Percentiles rank a stretch among this genome's conserved stretches.
These are phyloP conservation scores for Phaffia rhodozyma DNA, from an alignment of 1,284 basidiomycete species.

Conservation along the genomic window DNA sequence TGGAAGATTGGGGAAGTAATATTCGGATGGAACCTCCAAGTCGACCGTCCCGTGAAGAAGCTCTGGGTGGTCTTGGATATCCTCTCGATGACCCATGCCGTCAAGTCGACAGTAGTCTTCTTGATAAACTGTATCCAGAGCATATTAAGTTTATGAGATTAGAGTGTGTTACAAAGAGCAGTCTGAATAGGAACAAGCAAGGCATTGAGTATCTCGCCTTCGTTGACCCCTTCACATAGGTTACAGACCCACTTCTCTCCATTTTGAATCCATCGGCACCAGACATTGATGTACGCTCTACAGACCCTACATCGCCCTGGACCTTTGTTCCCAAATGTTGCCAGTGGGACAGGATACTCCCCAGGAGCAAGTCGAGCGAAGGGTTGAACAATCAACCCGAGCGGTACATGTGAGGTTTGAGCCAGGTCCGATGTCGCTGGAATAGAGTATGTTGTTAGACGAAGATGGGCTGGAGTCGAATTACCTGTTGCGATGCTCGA, in stretches of 20 bases:
- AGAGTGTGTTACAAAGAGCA: too few species aligned
- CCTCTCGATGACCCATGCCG: conserved; percentile 64
- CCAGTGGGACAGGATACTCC: conserved; percentile 69
- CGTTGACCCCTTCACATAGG: conserved; percentile 68
- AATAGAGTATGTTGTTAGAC: conserved; percentile 56
- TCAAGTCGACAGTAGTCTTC: conserved; percentile 84
- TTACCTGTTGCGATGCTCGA: conserved; percentile 40
- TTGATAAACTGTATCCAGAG: conserved; percentile 46
- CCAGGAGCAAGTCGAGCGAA: conserved; percentile 72
- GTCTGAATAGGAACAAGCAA: background rate
- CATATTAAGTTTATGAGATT: background rate
- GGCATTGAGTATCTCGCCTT: conserved; percentile 47
- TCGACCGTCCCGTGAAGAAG: conserved; percentile 85
- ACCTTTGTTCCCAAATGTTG: conserved; percentile 52
- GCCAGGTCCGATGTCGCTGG: conserved; percentile 72
- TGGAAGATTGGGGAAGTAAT: conserved; percentile 60
- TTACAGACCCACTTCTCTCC: conserved; percentile 89
- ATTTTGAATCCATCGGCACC: conserved; percentile 76
- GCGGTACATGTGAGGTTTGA: conserved; percentile 67
- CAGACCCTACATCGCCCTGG: conserved; percentile 80
- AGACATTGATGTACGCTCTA: conserved; percentile 87
- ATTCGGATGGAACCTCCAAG: conserved; percentile 71
- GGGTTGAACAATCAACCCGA: conserved; percentile 78
- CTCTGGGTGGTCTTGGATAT: conserved; percentile 74
- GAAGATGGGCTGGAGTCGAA: conserved; percentile 54